phyloP scores from a whole-genome alignment of 225 moss, liverwort and hornwort species.

The Bryoerythrophyllum caledonicum region DNA sequence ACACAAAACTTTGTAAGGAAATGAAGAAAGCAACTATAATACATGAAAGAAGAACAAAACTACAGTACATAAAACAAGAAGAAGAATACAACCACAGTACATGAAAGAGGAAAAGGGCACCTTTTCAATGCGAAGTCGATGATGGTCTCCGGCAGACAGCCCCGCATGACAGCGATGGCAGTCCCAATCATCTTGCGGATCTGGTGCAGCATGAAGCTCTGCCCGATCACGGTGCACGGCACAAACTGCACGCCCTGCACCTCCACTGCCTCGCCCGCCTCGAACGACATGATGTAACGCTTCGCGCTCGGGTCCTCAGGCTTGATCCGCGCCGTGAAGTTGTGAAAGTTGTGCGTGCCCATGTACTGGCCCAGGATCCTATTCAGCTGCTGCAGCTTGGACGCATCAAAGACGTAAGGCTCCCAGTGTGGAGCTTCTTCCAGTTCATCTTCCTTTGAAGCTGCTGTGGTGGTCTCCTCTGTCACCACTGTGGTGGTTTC shows the following conservation, averaged over 20 bases:
- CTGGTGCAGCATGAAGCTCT: constrained; percentile 99
- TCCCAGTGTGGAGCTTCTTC: constrained; percentile 37
- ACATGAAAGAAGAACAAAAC: too few species aligned
- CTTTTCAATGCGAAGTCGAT: constrained; percentile 71
- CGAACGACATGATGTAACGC: constrained; percentile 79
- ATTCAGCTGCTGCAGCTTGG: constrained; percentile 58
- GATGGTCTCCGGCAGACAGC: constrained; percentile 67
- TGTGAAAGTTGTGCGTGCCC: constrained; percentile 96
- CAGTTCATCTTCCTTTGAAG: constrained; percentile 4
- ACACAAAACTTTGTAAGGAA: neutral
- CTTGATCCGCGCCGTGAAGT: constrained; percentile 85
- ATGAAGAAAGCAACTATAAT: neutral
- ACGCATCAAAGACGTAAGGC: constrained; percentile 63
- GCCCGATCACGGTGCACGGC: constrained; percentile 84
- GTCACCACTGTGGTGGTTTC: constrained; percentile 19
- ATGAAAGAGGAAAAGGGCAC: constrained; percentile 26
- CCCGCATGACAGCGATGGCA: constrained; percentile 91
- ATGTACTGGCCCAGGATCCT: constrained; percentile 56
- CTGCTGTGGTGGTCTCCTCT: constrained; percentile 16
- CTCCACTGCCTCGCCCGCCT: constrained; percentile 60
- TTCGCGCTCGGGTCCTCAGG: constrained; percentile 88
- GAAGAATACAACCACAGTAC: neutral
- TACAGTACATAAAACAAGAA: neutral
- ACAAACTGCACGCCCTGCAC: constrained; percentile 81
- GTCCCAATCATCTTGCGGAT: constrained; percentile 98